Conservation (phyloP, 441 rosid genomes). For the Corymbia citriodora region DNA sequence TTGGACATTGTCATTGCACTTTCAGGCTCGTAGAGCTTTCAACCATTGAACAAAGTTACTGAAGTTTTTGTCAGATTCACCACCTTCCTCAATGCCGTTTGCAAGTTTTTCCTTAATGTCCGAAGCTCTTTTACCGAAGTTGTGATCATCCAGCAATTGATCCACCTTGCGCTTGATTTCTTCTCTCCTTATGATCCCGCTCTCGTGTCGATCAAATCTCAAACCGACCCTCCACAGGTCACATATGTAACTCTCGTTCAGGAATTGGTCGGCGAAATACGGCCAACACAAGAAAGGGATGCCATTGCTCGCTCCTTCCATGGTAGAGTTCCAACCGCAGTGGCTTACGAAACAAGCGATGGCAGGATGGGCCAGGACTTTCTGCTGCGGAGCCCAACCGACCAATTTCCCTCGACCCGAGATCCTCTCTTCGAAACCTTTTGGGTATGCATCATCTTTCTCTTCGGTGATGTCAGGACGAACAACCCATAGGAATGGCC, state of each 20-base stretch:
- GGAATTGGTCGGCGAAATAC: neutral
- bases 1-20: neutral
- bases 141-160: neutral
- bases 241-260: neutral
- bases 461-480: neutral
- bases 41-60: neutral
- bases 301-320: neutral
- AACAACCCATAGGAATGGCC: neutral
- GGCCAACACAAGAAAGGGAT: neutral
- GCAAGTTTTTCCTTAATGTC: neutral
- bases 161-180: neutral
- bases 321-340: neutral
- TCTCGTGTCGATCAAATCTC: neutral
- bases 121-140: neutral
- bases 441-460: neutral
- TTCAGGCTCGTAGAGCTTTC: neutral
- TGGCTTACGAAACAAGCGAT: neutral
- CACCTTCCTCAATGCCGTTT: neutral
- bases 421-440: neutral
- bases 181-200: neutral
- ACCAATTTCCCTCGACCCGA: neutral
- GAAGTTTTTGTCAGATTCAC: neutral
- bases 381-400: neutral
- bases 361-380: neutral
- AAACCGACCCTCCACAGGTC: neutral